Evolutionary conservation across 1,284 basidiomycete species (phyloP).

Genomic region (Vanrija sp.): DNA sequence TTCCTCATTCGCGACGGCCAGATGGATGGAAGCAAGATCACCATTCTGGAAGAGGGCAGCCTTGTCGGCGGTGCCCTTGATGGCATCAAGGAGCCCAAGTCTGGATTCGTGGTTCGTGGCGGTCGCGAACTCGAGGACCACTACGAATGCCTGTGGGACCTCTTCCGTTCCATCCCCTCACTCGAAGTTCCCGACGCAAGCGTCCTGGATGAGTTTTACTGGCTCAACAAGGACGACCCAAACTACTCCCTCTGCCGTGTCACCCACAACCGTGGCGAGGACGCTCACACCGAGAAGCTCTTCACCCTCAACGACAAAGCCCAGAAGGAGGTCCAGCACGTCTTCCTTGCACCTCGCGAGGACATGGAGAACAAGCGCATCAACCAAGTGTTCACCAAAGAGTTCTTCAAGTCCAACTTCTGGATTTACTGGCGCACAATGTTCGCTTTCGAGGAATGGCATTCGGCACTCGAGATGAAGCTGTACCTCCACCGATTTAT

Average conservation of each 20-base stretch:
- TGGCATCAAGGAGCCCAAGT: background rate
- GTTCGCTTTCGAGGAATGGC: slow-evolving; percentile 1
- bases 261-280: background rate
- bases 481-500: slow-evolving; percentile 4
- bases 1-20: slow-evolving; percentile 5
- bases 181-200: background rate
- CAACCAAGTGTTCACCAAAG: background rate
- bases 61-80: background rate
- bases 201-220: slow-evolving; percentile 5
- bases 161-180: slow-evolving; percentile 1
- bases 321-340: background rate
- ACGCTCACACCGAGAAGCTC: background rate
- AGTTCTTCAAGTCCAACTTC: slow-evolving; percentile 2
- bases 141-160: slow-evolving; percentile 6
- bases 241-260: slow-evolving; percentile 1
- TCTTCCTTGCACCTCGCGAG: background rate
- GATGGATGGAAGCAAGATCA: background rate
- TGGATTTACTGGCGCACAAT: slow-evolving; percentile 4
- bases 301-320: background rate
- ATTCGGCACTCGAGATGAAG: slow-evolving; percentile 3
- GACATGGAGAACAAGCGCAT: background rate
- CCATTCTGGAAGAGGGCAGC: background rate
- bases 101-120: slow-evolving; percentile 1
- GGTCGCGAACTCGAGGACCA: slow-evolving; percentile 8
- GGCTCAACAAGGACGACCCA: slow-evolving; percentile 6